Conservation (phyloP, 805 yeast species). For the Nakazawaea populi region DNA sequence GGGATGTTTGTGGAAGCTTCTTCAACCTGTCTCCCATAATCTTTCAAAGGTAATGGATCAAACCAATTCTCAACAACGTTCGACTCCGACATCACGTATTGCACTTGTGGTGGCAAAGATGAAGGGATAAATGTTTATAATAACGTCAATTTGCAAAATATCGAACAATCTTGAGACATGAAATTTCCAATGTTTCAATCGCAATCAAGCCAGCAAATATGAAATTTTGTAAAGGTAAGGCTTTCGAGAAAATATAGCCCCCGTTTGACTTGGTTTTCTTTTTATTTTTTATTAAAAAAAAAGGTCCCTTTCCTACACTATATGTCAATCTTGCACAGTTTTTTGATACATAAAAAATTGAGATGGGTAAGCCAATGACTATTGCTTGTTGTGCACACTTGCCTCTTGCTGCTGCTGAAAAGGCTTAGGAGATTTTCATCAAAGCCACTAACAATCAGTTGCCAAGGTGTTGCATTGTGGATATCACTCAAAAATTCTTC, state of each 20-base stretch:
- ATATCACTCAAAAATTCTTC: not conserved
- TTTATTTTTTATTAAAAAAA: not conserved
- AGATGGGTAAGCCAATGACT: not conserved
- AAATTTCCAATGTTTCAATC: not conserved
- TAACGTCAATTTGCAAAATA: no score
- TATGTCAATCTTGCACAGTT: no score
- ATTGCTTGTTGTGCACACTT: no score
- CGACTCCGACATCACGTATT: not conserved
- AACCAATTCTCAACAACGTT: slow-evolving; percentile 18
- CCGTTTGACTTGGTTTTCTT: not conserved
- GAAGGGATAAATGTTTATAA: no score
- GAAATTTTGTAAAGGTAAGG: slow-evolving; percentile 3
- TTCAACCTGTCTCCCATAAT: slow-evolving; percentile 17
- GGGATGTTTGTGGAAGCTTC: slow-evolving; percentile 13
- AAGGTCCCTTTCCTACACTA: not conserved
- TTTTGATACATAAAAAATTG: not conserved
- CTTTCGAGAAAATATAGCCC: not conserved
- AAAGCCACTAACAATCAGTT: not conserved
- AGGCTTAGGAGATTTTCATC: no score
- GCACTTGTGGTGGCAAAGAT: no score
- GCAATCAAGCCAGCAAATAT: not conserved
- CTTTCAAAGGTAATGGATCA: slow-evolving; percentile 21
- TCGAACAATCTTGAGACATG: not conserved
- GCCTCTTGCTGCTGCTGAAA: no score
- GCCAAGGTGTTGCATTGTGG: slow-evolving; percentile 3